Evolutionary conservation across 352 stramenopile genomes (phyloP).

Genomic region (Globisporangium nunn): DNA sequence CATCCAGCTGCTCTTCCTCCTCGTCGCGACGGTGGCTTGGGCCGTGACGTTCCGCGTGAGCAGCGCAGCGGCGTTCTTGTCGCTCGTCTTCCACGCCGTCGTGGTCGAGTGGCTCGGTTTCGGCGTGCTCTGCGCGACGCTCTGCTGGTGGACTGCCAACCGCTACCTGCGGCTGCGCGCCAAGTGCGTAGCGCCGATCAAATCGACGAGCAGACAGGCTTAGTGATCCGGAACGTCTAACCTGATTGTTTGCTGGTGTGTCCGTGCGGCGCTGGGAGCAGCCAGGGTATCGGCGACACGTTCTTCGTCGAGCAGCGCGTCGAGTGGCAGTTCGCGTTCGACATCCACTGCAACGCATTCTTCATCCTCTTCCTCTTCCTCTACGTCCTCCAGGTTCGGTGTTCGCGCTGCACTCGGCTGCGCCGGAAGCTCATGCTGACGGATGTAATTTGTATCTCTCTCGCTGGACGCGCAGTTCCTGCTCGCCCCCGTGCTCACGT

Average conservation of each 20-base stretch:
- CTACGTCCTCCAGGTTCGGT: slow-evolving; percentile 85
- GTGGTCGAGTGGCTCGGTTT: slow-evolving; percentile 81
- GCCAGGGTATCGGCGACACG: slow-evolving; percentile 62
- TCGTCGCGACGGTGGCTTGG: slow-evolving; percentile 69
- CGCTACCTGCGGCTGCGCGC: slow-evolving; percentile 52
- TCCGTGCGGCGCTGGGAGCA: slow-evolving; percentile 8
- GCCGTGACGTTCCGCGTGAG: slow-evolving; percentile 70
- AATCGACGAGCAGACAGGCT: too few species aligned
- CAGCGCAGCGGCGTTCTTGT: slow-evolving; percentile 38
- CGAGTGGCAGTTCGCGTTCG: slow-evolving; percentile 99
- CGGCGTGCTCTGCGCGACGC: slow-evolving; percentile 58
- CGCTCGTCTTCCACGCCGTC: slow-evolving; percentile 69
- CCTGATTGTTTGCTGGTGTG: slow-evolving; percentile 1
- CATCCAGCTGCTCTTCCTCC: slow-evolving; percentile 91
- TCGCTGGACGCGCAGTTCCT: slow-evolving; percentile 80
- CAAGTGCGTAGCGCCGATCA: slow-evolving; percentile 23
- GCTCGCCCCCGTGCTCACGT: slow-evolving; percentile 90
- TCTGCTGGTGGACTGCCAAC: slow-evolving; percentile 75
- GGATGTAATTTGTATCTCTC: slow-evolving; percentile 11
- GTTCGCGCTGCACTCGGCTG: neutral
- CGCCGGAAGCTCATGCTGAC: neutral
- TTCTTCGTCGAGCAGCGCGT: slow-evolving; percentile 95
- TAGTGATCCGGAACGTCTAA: neutral
- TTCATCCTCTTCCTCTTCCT: slow-evolving; percentile 95
- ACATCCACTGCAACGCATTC: slow-evolving; percentile 99